Percentiles rank a stretch among this genome's conserved stretches.
These are phyloP conservation scores for Poronia punctata DNA, from an alignment of 495 filamentous ascomycete species.

Conservation along the genomic window DNA sequence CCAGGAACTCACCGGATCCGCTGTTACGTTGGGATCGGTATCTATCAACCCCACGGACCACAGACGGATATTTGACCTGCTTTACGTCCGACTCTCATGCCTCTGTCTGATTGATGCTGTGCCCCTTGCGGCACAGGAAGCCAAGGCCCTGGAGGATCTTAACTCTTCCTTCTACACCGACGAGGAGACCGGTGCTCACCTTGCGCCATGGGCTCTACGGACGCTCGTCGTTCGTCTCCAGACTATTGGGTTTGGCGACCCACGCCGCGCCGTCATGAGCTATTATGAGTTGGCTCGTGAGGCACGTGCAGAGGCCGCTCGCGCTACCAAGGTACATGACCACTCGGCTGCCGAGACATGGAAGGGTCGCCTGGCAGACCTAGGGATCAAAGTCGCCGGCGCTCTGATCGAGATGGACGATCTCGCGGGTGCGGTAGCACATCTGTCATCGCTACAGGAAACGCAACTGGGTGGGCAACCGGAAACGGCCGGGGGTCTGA, in stretches of 20 bases:
- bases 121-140: conserved; percentile 75
- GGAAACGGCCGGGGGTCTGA: too few relatives aligned
- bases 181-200: conserved; percentile 42
- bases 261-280: conserved; percentile 73
- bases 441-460: conserved; percentile 46
- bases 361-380: conserved; percentile 59
- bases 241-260: conserved; percentile 75
- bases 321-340: conserved; percentile 27
- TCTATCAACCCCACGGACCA: conserved; percentile 48
- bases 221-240: conserved; percentile 76
- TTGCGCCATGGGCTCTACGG: conserved; percentile 83
- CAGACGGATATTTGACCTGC: conserved; percentile 60
- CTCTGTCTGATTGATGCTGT: conserved; percentile 64
- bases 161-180: conserved; percentile 61
- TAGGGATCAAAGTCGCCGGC: conserved; percentile 72
- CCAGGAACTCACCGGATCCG: conserved; percentile 54
- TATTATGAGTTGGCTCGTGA: conserved; percentile 84
- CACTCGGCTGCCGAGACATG: conserved; percentile 52
- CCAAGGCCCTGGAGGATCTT: conserved; percentile 74
- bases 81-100: conserved; percentile 79
- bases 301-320: conserved; percentile 49
- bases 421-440: conserved; percentile 62
- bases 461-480: conserved; percentile 28
- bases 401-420: conserved; percentile 89
- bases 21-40: conserved; percentile 18